phyloP scores from a whole-genome alignment of 768 basidiomycete species.

The Lentinus tigrinus region DNA sequence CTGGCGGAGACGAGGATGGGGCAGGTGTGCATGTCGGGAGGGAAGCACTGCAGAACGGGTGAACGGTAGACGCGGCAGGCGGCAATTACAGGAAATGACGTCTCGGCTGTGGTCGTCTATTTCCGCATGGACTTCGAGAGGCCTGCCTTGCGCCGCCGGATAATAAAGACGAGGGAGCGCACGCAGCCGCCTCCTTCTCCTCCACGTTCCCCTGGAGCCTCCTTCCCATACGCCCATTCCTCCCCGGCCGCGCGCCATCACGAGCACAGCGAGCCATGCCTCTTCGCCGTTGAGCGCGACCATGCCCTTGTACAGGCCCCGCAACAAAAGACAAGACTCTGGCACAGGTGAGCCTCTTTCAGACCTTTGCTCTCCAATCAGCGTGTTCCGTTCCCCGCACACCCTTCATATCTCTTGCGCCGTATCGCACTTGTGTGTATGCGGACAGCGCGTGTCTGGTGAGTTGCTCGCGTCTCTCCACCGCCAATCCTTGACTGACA shows the following conservation, averaged over 20 bases:
- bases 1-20: no score
- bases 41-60: no score
- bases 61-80: no score
- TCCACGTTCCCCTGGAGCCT: background rate
- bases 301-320: conserved; percentile 1
- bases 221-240: background rate
- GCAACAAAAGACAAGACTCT: conserved; percentile 1
- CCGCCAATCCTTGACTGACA: background rate
- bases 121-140: no score
- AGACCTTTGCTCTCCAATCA: background rate
- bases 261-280: conserved; percentile 3
- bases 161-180: no score
- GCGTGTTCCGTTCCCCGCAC: background rate
- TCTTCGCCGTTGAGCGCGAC: background rate
- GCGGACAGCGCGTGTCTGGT: background rate
- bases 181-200: background rate
- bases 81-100: no score
- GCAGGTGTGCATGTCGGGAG: no score
- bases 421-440: no score
- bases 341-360: conserved; percentile 7
- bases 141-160: no score
- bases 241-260: background rate
- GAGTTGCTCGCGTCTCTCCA: background rate
- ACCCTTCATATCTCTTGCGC: background rate
- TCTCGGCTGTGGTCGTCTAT: no score